Evolutionary conservation across 2,329 filamentous ascomycete species (phyloP), one percentile per base, ranked within the genome.

Genomic region (Juglanconis oblonga): DNA sequence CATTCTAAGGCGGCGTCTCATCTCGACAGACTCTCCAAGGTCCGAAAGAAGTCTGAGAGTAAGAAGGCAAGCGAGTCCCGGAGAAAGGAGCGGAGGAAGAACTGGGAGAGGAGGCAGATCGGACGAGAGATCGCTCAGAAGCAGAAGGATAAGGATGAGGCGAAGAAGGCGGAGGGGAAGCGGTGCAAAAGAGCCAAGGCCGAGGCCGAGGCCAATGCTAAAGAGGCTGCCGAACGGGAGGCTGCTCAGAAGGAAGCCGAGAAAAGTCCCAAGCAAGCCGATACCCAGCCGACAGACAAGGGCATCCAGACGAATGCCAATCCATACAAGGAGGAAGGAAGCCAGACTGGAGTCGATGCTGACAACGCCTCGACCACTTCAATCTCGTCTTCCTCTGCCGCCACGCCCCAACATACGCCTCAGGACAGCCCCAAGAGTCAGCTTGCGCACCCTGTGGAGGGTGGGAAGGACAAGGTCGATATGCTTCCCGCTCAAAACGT

Each of bases 1-100:
- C 87, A 90, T 70, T 83, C 84, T 64, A 90, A 89, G 69, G 73
- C 70, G 3, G 67, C 72, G 0, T 67, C 67, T 2, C 72, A 75
- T 51, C 62, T 74, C 29, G 67, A 70, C 29, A 69, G 67, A n/a
- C 66, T 74, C 9, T 87, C 84, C 3, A 77, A 76, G 33, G 67
- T 81, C 32, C 72, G 78, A 10, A 81, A 85, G 66, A 77, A 75
- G 1, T 64, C 72, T 0, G 80, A 82, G 61, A 78, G 83, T 64
- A 80, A 79, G 69, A 74, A 74, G 52, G 77, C 76, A 1, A 76
- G 76, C 31, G 76, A 78, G 45, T 78, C 76, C 2, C 74, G 77
- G 29, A 76, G 79, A 66, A 74, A 75, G 58, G 77, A 76, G 64
- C 72, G 75, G 45, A 75, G 68, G 63, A 73, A 65, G 53, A 65